Percentiles rank a stretch among this genome's conserved stretches.
phyloP scores from a whole-genome alignment of 2,329 filamentous ascomycete genomes.

The Fusarium abutilonis region DNA sequence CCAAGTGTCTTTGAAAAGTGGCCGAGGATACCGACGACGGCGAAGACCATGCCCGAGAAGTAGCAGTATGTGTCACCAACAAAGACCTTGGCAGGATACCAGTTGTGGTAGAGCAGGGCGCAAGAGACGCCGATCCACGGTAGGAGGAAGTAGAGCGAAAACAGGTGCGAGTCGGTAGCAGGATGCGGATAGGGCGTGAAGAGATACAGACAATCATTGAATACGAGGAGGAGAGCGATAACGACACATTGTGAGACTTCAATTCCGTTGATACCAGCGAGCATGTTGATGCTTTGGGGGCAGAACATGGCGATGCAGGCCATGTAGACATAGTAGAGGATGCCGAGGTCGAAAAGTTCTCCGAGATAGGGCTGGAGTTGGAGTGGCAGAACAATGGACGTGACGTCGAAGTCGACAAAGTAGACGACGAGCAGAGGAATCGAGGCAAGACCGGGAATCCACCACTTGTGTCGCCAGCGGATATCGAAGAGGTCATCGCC shows the following conservation, averaged over 20 bases:
- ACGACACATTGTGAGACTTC: conserved; percentile 95
- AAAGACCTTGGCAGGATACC: conserved; percentile 94
- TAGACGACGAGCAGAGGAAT: conserved; percentile 96
- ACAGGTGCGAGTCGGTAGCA: conserved; percentile 93
- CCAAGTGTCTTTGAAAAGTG: conserved; percentile 98
- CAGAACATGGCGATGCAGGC: conserved; percentile 95
- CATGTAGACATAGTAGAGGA: conserved; percentile 97
- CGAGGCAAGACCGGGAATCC: conserved; percentile 93
- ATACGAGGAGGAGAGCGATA: conserved; percentile 81
- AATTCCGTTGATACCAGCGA: conserved; percentile 99
- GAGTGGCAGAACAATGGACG: conserved; percentile 89
- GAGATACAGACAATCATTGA: conserved; percentile 91
- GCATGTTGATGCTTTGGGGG: conserved; percentile 98
- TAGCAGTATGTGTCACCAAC: conserved; percentile 99
- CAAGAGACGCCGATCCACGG: conserved; percentile 93
- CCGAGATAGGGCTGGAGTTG: conserved; percentile 86
- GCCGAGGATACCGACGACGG: conserved; percentile 93
- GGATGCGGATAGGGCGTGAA: conserved; percentile 87
- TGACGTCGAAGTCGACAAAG: conserved; percentile 98
- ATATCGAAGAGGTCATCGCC: conserved; percentile 98
- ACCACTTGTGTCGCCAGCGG: conserved; percentile 97
- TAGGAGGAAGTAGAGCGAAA: conserved; percentile 92
- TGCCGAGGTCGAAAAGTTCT: conserved; percentile 82
- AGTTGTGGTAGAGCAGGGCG: conserved; percentile 89
- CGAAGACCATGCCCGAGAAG: conserved; percentile 99